These are phyloP conservation scores for Cercospora janseana DNA, from an alignment of 2,329 filamentous ascomycete species.

Conservation along the genomic window DNA sequence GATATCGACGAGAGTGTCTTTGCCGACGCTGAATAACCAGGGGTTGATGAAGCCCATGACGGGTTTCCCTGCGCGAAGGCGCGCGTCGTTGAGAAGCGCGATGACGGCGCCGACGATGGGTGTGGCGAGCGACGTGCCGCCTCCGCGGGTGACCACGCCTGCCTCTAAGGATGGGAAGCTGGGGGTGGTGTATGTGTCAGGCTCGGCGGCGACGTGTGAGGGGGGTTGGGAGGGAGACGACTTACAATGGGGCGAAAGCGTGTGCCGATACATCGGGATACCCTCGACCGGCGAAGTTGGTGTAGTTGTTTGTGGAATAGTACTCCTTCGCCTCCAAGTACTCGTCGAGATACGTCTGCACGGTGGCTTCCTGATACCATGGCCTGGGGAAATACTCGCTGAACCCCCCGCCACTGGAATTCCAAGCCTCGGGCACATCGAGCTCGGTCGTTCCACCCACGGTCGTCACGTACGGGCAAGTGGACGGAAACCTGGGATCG, in stretches of 20 bases:
- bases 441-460: conserved; percentile 46
- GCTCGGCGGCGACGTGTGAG: background rate
- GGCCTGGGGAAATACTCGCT: conserved; percentile 45
- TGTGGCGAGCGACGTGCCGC: conserved; percentile 53
- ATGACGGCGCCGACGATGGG: conserved; percentile 60
- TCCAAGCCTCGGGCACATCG: conserved; percentile 40
- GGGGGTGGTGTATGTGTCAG: conserved; percentile 38
- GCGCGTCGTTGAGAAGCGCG: conserved; percentile 61
- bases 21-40: conserved; percentile 51
- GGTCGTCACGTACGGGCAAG: conserved; percentile 48
- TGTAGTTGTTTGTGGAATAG: conserved; percentile 23
- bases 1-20: conserved; percentile 51
- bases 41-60: conserved; percentile 56
- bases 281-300: conserved; percentile 38
- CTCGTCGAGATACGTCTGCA: conserved; percentile 28
- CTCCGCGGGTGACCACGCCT: conserved; percentile 38
- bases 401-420: conserved; percentile 43
- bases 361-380: conserved; percentile 43
- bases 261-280: conserved; percentile 49
- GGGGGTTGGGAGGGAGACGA: background rate
- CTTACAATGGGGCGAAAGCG: conserved; percentile 40
- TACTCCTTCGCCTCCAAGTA: conserved; percentile 26
- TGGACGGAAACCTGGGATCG: conserved; percentile 41
- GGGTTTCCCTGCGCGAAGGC: conserved; percentile 51
- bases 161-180: too few relatives aligned